phyloP scores from a whole-genome alignment of 768 basidiomycete species.

The Trametes elegans region DNA sequence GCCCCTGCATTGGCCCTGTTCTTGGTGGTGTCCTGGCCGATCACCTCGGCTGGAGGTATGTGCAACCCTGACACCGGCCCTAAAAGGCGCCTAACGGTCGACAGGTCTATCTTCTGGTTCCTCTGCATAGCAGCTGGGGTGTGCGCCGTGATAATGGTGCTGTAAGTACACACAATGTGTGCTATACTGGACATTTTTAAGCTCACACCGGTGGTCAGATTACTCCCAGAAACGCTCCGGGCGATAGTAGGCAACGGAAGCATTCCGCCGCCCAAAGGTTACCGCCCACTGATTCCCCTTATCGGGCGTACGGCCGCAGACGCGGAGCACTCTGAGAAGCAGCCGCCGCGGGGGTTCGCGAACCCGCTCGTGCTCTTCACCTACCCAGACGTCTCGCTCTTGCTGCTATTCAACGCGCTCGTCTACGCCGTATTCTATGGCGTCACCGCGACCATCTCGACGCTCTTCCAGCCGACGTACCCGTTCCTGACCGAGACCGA shows the following conservation, averaged over 20 bases:
- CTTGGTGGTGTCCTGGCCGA: constrained; percentile 45
- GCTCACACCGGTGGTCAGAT: constrained; percentile 24
- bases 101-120: constrained; percentile 44
- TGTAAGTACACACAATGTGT: constrained; percentile 25
- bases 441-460: constrained; percentile 58
- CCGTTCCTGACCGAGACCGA: constrained; percentile 57
- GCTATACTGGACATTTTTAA: background rate
- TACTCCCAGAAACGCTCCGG: constrained; percentile 51
- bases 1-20: constrained; percentile 40
- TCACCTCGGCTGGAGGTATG: constrained; percentile 32
- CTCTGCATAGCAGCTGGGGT: constrained; percentile 34
- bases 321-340: constrained; percentile 13
- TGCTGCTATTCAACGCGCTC: constrained; percentile 53
- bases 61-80: background rate
- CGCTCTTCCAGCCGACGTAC: constrained; percentile 58
- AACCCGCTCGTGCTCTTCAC: constrained; percentile 59
- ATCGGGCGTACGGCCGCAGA: constrained; percentile 19
- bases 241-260: constrained; percentile 43
- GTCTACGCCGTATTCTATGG: constrained; percentile 58
- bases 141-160: constrained; percentile 35
- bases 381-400: constrained; percentile 53
- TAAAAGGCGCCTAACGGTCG: background rate
- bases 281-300: constrained; percentile 34
- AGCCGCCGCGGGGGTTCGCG: constrained; percentile 36
- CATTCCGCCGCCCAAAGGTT: constrained; percentile 31